Percentiles rank a stretch among this genome's conserved stretches.
Conservation (phyloP, 306 rosid species). For the Medicago lupulina region DNA sequence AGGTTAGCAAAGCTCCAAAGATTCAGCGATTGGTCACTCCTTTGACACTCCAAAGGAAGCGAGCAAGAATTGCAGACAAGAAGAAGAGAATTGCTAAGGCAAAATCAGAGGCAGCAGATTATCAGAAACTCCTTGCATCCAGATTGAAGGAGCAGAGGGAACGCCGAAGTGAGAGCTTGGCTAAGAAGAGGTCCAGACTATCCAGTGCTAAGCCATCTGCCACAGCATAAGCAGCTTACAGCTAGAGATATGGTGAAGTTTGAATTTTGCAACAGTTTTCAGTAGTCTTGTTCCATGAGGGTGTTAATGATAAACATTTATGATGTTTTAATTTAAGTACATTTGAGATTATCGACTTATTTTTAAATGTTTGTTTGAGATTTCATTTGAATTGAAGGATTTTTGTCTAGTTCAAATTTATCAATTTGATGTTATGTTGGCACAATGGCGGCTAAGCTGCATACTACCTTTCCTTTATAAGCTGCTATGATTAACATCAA, state of each 20-base stretch:
- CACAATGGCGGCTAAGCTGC: not conserved
- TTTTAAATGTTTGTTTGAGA: constrained; percentile 24
- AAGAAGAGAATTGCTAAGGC: constrained; percentile 52
- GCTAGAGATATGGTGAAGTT: constrained; percentile 32
- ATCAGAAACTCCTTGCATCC: constrained; percentile 50
- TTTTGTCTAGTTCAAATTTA: constrained; percentile 11
- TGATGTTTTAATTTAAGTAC: constrained; percentile 35
- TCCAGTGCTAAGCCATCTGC: constrained; percentile 41
- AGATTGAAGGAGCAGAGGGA: constrained; percentile 55
- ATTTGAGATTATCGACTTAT: constrained; percentile 19
- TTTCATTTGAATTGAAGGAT: constrained; percentile 18
- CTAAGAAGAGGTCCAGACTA: constrained; percentile 46
- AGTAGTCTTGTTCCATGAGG: constrained; percentile 19
- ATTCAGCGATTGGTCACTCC: constrained; percentile 50
- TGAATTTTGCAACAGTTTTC: constrained; percentile 29
- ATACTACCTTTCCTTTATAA: not conserved
- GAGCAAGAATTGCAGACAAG: constrained; percentile 51
- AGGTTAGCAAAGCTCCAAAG: constrained; percentile 53
- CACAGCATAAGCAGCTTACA: constrained; percentile 29
- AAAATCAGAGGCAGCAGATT: constrained; percentile 49
- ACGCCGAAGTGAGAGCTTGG: constrained; percentile 49
- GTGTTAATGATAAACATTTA: not conserved
- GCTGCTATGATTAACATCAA: not conserved
- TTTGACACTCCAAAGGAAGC: constrained; percentile 56
- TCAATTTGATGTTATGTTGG: constrained; percentile 5